Evolutionary conservation across 257 asterid genomes (phyloP).

Genomic region (Solanum bulbocastanum): DNA sequence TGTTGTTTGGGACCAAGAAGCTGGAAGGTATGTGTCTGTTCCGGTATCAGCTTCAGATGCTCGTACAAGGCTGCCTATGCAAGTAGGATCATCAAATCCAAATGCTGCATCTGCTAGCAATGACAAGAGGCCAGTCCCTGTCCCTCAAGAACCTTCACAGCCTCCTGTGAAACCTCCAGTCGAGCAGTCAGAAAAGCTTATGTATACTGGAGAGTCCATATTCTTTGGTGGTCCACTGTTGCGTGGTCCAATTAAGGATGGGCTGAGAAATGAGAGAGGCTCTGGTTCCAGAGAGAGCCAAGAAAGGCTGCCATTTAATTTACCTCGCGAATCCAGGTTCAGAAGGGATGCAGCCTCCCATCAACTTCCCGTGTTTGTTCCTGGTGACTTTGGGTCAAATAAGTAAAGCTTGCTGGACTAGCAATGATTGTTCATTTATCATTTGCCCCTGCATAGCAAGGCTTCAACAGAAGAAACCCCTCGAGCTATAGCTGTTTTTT

Average conservation of each 20-base stretch:
- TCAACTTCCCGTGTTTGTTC: conserved; percentile 89
- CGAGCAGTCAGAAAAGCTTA: conserved; percentile 58
- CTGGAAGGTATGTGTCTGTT: conserved; percentile 83
- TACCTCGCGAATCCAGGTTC: conserved; percentile 50
- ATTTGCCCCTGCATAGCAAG: background rate
- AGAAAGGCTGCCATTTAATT: conserved; percentile 23
- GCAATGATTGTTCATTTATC: background rate
- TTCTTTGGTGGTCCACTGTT: conserved; percentile 95
- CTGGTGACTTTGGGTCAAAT: conserved; percentile 49
- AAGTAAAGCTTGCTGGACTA: conserved; percentile 18
- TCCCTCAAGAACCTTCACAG: conserved; percentile 26
- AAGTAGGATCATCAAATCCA: conserved; percentile 16
- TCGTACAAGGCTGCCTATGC: conserved; percentile 34
- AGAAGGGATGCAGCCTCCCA: conserved; percentile 71
- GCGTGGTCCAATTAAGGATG: conserved; percentile 48
- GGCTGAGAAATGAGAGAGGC: conserved; percentile 34
- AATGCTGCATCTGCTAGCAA: conserved; percentile 15
- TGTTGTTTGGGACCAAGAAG: conserved; percentile 97
- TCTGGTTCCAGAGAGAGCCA: conserved; percentile 37
- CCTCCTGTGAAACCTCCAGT: conserved; percentile 19
- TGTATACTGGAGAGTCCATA: conserved; percentile 70
- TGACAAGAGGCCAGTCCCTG: conserved; percentile 30
- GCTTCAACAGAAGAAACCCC: conserved; percentile 34
- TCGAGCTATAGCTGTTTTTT: conserved; percentile 7
- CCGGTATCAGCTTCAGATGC: conserved; percentile 61